Base-by-base conservation (phyloP, 768 basidiomycete species). In the Leucocoprinus leucothites region DNA sequence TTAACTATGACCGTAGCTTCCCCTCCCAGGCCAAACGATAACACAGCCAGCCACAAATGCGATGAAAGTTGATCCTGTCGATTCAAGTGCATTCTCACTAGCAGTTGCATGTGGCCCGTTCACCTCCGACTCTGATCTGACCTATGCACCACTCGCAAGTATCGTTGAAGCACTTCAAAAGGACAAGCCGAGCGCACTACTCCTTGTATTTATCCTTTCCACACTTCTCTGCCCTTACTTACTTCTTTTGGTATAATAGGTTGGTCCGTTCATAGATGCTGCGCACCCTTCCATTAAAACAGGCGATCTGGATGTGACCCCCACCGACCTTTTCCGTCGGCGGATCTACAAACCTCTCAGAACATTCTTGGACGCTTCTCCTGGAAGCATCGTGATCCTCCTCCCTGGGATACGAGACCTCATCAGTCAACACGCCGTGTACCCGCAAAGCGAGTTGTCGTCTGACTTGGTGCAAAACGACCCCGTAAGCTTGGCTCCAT, bases 211-310 rank as follows among this genome's bases (percentile, higher is more conserved):
- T 61, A 11, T 16, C 46, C 11, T 57, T 31, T 19, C 14, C 14
- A 11, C 14, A 3, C 22, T 31, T 51, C 16, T 51, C 48, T 21
- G 41, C 38, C 31, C 55, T 5, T 53, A 16, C 22, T 19, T 16
- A 9, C n/a, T 24, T 25, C 21, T 50, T 56, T 14, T 19, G 34
- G 52, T 36, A 35, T 7, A 26, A 0, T 58, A 99, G 96, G 71
- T 92, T 26, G 97, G 97, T 0, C 97, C 97, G 1, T 99, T 98
- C 66, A 72, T 98, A 41, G 94, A 98, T 60, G 70, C 81, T 0
- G 68, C 77, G 16, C 92, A 98, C 67, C 82, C 88, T 1, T 73
- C 77, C 48, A 81, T 98, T 60, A 86, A 83, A 65, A 69, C 74
- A 3, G 97, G 96, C 5, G 88, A 93, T 51, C 67, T 85, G 22